Evolutionary conservation across 2,329 filamentous ascomycete species (phyloP).

Genomic region (Pezicula rhizophila): DNA sequence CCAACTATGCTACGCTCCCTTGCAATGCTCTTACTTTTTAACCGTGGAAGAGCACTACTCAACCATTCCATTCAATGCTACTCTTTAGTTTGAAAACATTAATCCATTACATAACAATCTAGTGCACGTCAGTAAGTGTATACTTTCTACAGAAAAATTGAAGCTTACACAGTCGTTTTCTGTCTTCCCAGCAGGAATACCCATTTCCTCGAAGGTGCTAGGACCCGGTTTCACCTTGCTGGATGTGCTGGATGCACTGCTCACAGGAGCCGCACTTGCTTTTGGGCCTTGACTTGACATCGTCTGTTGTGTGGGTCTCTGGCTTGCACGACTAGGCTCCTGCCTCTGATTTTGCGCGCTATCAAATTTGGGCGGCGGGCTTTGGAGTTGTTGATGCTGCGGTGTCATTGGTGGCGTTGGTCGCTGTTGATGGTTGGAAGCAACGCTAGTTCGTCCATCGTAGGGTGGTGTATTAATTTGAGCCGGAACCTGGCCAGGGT

Average conservation of each 20-base stretch:
- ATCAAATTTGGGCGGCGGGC: not conserved
- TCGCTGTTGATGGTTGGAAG: not conserved
- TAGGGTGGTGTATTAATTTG: not conserved
- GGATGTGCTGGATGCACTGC: slow-evolving; percentile 10
- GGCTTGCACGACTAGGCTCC: not conserved
- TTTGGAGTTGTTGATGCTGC: not conserved
- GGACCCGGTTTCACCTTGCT: slow-evolving; percentile 53
- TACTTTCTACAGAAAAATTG: not conserved
- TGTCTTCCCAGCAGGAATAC: slow-evolving; percentile 75
- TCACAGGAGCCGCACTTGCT: slow-evolving; percentile 5
- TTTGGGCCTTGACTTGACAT: not conserved
- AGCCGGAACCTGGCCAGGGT: not conserved
- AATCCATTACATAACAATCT: slow-evolving; percentile 25
- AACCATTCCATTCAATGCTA: slow-evolving; percentile 6
- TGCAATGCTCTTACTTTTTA: not conserved
- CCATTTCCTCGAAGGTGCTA: slow-evolving; percentile 97
- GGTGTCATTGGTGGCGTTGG: not conserved
- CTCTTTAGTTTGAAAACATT: not conserved
- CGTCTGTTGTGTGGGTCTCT: not conserved
- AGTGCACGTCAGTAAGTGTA: slow-evolving; percentile 3
- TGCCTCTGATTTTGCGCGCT: not conserved
- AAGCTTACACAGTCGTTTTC: slow-evolving; percentile 78
- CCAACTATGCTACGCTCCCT: not conserved
- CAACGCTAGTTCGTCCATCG: not conserved
- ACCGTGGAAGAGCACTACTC: not conserved